phyloP scores from a whole-genome alignment of 495 filamentous ascomycete genomes.

The Hypoxylon cercidicola region DNA sequence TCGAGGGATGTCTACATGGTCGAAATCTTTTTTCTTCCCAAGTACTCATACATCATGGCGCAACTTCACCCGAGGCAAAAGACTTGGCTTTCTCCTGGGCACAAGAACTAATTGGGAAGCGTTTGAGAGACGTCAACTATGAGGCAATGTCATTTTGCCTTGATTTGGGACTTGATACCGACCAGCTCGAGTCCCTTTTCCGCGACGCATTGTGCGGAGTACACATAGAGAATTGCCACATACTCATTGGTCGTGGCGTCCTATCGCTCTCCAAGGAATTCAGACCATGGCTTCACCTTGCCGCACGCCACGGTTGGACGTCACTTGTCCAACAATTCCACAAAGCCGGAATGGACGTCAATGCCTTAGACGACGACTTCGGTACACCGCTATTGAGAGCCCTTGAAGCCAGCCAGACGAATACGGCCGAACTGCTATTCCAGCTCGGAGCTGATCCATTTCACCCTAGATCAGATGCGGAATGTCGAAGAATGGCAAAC shows the following conservation, averaged over 20 bases:
- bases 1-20: slow-evolving; percentile 6
- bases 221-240: background rate
- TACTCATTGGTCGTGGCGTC: slow-evolving; percentile 14
- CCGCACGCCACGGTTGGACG: background rate
- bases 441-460: slow-evolving; percentile 10
- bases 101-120: background rate
- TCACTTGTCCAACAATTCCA: too few relatives aligned
- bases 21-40: background rate
- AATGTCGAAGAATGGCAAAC: too few relatives aligned
- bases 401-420: too few relatives aligned
- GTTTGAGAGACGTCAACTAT: background rate
- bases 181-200: slow-evolving; percentile 11
- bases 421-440: slow-evolving; percentile 1
- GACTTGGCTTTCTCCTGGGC: slow-evolving; percentile 9
- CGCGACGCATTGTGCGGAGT: background rate
- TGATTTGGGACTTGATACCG: slow-evolving; percentile 1
- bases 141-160: slow-evolving; percentile 16
- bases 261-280: background rate
- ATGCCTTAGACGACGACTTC: too few relatives aligned
- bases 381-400: too few relatives aligned
- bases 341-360: too few relatives aligned
- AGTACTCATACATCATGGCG: slow-evolving; percentile 17
- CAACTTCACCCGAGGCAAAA: background rate
- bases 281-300: slow-evolving; percentile 22
- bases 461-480: too few relatives aligned